Base-by-base conservation (phyloP, 257 asterid genomes). In the Verbena officinalis region DNA sequence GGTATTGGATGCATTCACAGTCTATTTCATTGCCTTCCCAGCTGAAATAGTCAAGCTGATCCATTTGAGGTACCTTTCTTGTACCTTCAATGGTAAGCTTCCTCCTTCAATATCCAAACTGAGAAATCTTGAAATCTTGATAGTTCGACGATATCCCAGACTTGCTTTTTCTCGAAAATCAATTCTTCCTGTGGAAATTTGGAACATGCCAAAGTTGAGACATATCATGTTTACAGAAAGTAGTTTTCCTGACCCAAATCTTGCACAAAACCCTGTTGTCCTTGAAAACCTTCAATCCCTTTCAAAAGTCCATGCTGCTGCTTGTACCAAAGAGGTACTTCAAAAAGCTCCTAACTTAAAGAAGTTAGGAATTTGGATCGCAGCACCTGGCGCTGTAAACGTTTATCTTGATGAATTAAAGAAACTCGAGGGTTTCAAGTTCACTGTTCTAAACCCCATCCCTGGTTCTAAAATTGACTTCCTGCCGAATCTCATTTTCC, bases 141-240 rank as follows among this genome's bases (percentile, higher is more conserved):
- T 68, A 9, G 45, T 68, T 16, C 59, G 59, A 17, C 55, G 44
- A 3, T 27, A 53, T 11, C 62, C 62, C 55, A 51, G 38, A 27
- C 39, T 53, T 30, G 16, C 22, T 9, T 40, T 39, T 9, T 0
- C 20, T 1, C 38, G 23, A 1, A 15, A 48, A 17, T 63, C 69
- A 49, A 7, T 54, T 38, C 62, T 65, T 27, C 71, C 71, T 0
- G 42, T 16, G 17, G 68, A 42, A 24, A 62, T 70, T n/a, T 70
- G 75, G 75, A 43, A 40, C 50, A 50, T 70, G 75, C 50, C 69
- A 19, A 13, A 62, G 44, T 15, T 70, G n/a, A 61, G 75, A 46
- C 75, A 70, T 61, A 39, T 70, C 14, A 10, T 11, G 24, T 7
- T 59, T 17, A 52, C 19, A 0, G 50, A 31, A 12, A 44, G 17